Conservation (phyloP, 257 asterid species). For the Jasminum sambac region DNA sequence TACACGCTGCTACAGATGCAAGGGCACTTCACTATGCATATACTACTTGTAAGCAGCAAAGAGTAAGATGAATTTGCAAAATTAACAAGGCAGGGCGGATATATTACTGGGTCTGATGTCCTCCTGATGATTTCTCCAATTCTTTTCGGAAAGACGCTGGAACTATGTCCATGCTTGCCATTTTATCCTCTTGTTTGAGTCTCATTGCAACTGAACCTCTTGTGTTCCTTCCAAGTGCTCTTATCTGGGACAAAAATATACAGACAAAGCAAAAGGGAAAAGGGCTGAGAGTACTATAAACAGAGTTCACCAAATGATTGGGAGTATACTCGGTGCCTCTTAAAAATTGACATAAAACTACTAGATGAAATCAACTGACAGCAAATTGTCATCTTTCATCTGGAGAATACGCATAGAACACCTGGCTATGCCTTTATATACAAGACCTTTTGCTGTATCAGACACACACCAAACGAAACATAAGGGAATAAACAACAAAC, state of each 20-base stretch:
- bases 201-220: constrained; percentile 96
- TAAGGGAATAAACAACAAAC: neutral
- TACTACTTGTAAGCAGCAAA: constrained; percentile 5
- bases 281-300: constrained; percentile 11
- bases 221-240: constrained; percentile 90
- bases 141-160: constrained; percentile 65
- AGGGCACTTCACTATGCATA: neutral
- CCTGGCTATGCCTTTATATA: neutral
- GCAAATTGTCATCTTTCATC: constrained; percentile 16
- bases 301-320: constrained; percentile 14
- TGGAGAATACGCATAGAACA: constrained; percentile 4
- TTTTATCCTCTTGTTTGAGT: constrained; percentile 74
- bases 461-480: constrained; percentile 8
- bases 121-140: constrained; percentile 42
- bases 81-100: constrained; percentile 6
- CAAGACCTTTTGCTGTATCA: neutral
- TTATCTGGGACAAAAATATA: constrained; percentile 50
- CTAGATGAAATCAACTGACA: constrained; percentile 3
- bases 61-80: neutral
- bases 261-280: constrained; percentile 22
- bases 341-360: constrained; percentile 13
- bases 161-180: constrained; percentile 94
- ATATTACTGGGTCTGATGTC: constrained; percentile 43
- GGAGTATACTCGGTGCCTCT: constrained; percentile 22
- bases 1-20: neutral